Conservation (phyloP, 2,329 filamentous ascomycete species). For the Diaporthe helianthi region DNA sequence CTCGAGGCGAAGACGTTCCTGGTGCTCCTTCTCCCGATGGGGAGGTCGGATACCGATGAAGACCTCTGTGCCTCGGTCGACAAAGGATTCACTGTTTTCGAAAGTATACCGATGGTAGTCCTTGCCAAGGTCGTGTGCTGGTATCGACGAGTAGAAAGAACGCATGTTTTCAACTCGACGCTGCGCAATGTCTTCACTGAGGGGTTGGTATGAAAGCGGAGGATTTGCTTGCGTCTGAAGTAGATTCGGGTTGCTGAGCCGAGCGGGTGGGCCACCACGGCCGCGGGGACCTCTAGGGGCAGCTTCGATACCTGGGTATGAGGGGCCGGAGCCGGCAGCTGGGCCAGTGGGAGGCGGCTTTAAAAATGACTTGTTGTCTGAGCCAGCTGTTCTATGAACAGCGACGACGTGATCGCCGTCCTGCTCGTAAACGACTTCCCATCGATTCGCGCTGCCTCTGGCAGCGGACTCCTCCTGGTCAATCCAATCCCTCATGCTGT, state of each 20-base stretch:
- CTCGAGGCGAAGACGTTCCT: conserved; percentile 34
- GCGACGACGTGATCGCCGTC: conserved; percentile 63
- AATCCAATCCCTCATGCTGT: conserved; percentile 77
- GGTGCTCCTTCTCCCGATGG: conserved; percentile 55
- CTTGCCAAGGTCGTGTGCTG: conserved; percentile 51
- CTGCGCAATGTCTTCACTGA: conserved; percentile 67
- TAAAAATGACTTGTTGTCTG: conserved; percentile 39
- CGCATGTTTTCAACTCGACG: conserved; percentile 67
- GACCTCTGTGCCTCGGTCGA: conserved; percentile 76
- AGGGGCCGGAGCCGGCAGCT: conserved; percentile 29
- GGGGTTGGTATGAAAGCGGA: conserved; percentile 59
- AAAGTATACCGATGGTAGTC: conserved; percentile 77
- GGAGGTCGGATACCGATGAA: conserved; percentile 70
- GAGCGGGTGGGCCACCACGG: conserved; percentile 38
- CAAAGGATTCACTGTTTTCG: conserved; percentile 69
- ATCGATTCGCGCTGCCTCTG: conserved; percentile 56
- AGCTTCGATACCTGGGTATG: conserved; percentile 39
- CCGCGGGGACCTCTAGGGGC: conserved; percentile 40
- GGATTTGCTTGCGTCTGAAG: conserved; percentile 45
- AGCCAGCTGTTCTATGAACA: conserved; percentile 58
- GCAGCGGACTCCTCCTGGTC: conserved; percentile 64
- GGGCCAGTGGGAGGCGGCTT: conserved; percentile 36
- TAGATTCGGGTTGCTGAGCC: conserved; percentile 8
- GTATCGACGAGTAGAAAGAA: conserved; percentile 46
- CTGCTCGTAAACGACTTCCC: conserved; percentile 76